These are phyloP conservation scores for Medicago arabica DNA, from an alignment of 306 rosid genomes.

Conservation along the genomic window DNA sequence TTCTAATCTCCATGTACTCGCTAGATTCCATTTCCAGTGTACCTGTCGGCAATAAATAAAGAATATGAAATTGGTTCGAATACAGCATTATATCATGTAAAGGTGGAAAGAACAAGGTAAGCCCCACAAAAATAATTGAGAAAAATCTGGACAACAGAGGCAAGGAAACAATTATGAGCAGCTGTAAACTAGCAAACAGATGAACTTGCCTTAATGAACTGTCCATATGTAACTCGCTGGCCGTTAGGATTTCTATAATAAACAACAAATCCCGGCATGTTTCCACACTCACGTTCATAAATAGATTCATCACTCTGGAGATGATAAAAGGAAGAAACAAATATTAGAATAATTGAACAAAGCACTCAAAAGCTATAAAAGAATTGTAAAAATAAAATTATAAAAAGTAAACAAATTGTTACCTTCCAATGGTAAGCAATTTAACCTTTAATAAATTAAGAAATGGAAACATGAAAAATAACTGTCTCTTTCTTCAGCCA, in stretches of 20 bases:
- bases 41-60: constrained; percentile 61
- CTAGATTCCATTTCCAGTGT: constrained; percentile 98
- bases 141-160: constrained; percentile 19
- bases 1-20: constrained; percentile 99
- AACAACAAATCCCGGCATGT: constrained; percentile 99
- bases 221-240: constrained; percentile 91
- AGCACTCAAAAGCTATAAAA: constrained; percentile 5
- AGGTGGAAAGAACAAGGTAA: not conserved
- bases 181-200: constrained; percentile 35
- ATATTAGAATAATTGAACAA: not conserved
- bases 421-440: constrained; percentile 99
- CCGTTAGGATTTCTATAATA: constrained; percentile 94
- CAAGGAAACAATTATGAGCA: constrained; percentile 30
- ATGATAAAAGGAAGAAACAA: constrained; percentile 5
- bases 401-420: constrained; percentile 27
- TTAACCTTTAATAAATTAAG: too few relatives aligned
- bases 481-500: too few relatives aligned
- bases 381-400: constrained; percentile 11
- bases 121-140: constrained; percentile 20
- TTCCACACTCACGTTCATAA: constrained; percentile 98
- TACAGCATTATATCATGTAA: not conserved
- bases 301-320: constrained; percentile 93
- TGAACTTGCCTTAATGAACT: constrained; percentile 85
- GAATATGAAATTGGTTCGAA: not conserved
- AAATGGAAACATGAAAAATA: too few relatives aligned